A percentile compares a stretch with the other conserved stretches of the same genome.
These are phyloP conservation scores for Vavraia culicis DNA, from an alignment of 371 early-diverging fungal genomes.

Conservation along the genomic window DNA sequence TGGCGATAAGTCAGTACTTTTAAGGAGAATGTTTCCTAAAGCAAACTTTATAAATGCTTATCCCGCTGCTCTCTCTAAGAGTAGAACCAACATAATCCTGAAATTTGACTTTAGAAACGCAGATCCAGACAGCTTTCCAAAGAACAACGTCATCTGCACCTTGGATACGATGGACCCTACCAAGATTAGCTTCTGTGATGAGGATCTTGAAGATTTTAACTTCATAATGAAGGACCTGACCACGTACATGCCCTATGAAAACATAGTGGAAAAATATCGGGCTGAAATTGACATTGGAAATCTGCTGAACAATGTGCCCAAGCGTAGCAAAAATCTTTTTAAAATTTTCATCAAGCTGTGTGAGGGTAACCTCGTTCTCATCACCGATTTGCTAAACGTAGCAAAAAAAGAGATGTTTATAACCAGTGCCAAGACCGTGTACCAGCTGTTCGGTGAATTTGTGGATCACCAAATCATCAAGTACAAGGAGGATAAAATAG, in stretches of 20 bases:
- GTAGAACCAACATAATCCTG: conserved; percentile 3
- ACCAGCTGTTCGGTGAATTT: no score
- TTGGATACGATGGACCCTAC: conserved; percentile 36
- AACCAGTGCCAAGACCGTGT: no score
- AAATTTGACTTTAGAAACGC: conserved; percentile 26
- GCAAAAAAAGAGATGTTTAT: no score
- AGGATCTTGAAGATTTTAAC: conserved; percentile 31
- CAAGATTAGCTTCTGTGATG: conserved; percentile 4
- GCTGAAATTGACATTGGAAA: neutral
- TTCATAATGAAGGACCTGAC: conserved; percentile 39
- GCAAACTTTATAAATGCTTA: conserved; percentile 19
- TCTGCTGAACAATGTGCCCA: conserved; percentile 26
- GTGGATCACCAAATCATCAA: no score
- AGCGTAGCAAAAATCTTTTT: conserved; percentile 18
- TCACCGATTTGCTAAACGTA: no score
- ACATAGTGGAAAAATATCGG: conserved; percentile 9
- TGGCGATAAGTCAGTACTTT: conserved; percentile 31
- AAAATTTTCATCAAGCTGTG: conserved; percentile 7
- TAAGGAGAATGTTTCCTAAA: conserved; percentile 32
- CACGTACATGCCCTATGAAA: conserved; percentile 36
- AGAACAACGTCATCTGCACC: conserved; percentile 12
- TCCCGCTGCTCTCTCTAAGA: neutral
- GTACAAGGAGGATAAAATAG: no score
- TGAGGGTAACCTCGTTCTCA: no score
- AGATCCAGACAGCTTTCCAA: neutral